These are phyloP conservation scores for Capsicum pubescens DNA, from an alignment of 257 asterid species.

Conservation along the genomic window DNA sequence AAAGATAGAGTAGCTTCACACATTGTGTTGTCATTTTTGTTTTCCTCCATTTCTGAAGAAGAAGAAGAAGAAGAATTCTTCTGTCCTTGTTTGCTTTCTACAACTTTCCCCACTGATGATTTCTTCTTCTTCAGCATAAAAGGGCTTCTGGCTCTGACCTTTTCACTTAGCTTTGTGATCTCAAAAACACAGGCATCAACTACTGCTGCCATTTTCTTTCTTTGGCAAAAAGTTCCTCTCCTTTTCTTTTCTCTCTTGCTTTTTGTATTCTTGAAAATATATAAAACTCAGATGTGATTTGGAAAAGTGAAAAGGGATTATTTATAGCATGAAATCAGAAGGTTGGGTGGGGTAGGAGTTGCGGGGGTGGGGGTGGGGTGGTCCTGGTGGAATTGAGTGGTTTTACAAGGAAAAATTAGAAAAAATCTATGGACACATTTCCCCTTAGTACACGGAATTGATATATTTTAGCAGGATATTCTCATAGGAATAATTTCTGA, in stretches of 20 bases:
- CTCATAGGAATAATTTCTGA: background rate
- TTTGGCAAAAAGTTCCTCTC: background rate
- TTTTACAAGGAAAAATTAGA: background rate
- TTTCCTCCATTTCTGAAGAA: slow-evolving; percentile 31
- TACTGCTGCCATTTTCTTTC: slow-evolving; percentile 52
- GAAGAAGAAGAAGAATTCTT: slow-evolving; percentile 28
- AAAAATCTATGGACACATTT: slow-evolving; percentile 32
- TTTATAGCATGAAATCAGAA: background rate
- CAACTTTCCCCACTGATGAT: slow-evolving; percentile 33
- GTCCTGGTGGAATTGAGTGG: slow-evolving; percentile 20
- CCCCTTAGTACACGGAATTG: slow-evolving; percentile 27
- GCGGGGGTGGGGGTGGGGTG: background rate
- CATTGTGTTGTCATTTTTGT: slow-evolving; percentile 46
- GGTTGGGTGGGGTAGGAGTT: background rate
- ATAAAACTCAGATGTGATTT: background rate
- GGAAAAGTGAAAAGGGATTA: background rate
- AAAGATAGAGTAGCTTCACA: slow-evolving; percentile 57
- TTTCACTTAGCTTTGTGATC: slow-evolving; percentile 57
- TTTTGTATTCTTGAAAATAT: background rate
- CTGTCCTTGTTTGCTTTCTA: slow-evolving; percentile 36
- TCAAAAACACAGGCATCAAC: slow-evolving; percentile 65
- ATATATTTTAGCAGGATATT: slow-evolving; percentile 46
- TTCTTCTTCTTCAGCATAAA: slow-evolving; percentile 38
- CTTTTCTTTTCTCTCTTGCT: background rate
- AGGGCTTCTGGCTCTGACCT: slow-evolving; percentile 52